These are phyloP conservation scores for Trichoderma gamsii DNA, from an alignment of 495 filamentous ascomycete genomes.

Conservation along the genomic window DNA sequence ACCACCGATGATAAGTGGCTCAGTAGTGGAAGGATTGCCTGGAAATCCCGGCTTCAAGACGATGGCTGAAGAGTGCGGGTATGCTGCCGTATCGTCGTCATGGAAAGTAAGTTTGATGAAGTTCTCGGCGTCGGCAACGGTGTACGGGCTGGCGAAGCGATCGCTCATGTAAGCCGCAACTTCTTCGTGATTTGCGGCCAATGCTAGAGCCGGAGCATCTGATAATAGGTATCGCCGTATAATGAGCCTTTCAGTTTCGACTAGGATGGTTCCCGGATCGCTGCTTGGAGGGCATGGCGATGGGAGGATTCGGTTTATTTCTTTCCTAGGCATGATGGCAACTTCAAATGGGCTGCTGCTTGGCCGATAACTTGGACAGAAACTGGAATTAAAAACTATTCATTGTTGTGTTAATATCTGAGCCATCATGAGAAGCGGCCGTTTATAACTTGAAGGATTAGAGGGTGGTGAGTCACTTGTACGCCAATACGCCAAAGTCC, in stretches of 20 bases:
- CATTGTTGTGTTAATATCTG: no score
- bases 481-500: no score
- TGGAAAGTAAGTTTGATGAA: neutral
- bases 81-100: neutral
- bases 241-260: constrained; percentile 17
- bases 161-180: constrained; percentile 32
- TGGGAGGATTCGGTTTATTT: constrained; percentile 20
- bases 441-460: no score
- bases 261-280: constrained; percentile 7
- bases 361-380: no score
- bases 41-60: constrained; percentile 20
- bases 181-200: constrained; percentile 27
- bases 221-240: constrained; percentile 28
- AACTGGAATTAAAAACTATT: no score
- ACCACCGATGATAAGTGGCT: constrained; percentile 25
- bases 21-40: constrained; percentile 13
- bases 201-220: constrained; percentile 27
- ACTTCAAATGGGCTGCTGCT: neutral
- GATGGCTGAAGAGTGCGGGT: constrained; percentile 28
- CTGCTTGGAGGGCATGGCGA: neutral
- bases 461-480: no score
- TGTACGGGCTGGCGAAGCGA: constrained; percentile 35
- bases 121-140: constrained; percentile 24
- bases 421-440: no score
- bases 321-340: neutral